A percentile compares a stretch with the other conserved stretches of the same genome.
phyloP scores from a whole-genome alignment of 768 basidiomycete genomes.

The Amanita pallidorosea region DNA sequence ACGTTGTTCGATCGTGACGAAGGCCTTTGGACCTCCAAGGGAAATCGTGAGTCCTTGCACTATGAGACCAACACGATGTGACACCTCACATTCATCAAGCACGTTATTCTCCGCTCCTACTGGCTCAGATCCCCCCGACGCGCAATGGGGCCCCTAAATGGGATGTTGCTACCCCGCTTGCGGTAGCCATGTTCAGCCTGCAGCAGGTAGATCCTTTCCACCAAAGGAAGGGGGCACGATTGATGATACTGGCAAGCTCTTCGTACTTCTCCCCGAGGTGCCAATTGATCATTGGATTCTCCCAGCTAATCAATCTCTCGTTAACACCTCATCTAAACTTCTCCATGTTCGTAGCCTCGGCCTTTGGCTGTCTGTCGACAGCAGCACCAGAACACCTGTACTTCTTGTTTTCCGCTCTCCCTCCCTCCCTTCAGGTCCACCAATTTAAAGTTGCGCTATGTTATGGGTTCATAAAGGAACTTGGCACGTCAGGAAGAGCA shows the following conservation, averaged over 20 bases:
- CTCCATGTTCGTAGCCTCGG: constrained; percentile 24
- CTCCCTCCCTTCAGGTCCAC: constrained; percentile 21
- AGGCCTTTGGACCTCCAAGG: constrained; percentile 11
- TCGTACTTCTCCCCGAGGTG: constrained; percentile 8
- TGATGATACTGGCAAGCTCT: constrained; percentile 19
- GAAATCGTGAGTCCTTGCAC: constrained; percentile 17
- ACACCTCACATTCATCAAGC: constrained; percentile 8
- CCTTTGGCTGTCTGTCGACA: constrained; percentile 22
- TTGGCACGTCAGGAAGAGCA: not conserved
- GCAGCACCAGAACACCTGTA: constrained; percentile 16
- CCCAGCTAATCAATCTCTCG: constrained; percentile 27
- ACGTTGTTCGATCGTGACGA: constrained; percentile 63
- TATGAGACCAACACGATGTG: constrained; percentile 19
- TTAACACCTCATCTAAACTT: constrained; percentile 24
- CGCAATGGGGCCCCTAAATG: constrained; percentile 39
- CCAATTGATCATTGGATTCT: constrained; percentile 1
- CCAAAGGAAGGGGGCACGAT: constrained; percentile 21
- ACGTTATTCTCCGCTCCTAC: constrained; percentile 26
- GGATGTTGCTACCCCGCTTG: constrained; percentile 41
- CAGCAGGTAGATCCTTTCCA: constrained; percentile 19
- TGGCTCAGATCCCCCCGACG: constrained; percentile 28
- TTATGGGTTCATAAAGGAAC: constrained; percentile 15
- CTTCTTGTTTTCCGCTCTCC: constrained; percentile 26
- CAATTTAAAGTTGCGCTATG: constrained; percentile 34
- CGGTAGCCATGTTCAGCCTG: constrained; percentile 30